These are phyloP conservation scores for Hortaea sp. DNA, from an alignment of 2,329 filamentous ascomycete species.

Conservation along the genomic window DNA sequence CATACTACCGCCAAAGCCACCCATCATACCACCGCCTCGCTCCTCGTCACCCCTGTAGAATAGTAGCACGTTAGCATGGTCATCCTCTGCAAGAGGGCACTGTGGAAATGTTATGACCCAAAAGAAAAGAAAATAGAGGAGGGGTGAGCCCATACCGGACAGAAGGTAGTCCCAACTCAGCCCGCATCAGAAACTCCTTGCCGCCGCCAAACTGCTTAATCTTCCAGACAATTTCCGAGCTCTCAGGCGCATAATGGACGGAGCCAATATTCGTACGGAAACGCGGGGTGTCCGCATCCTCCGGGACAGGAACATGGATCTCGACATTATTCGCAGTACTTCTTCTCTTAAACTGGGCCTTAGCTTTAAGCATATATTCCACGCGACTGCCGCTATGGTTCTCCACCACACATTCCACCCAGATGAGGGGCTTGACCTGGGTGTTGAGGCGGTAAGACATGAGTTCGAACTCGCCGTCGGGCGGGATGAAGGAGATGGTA, in stretches of 20 bases:
- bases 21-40: conserved; percentile 92
- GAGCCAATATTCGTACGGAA: conserved; percentile 97
- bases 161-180: conserved; percentile 85
- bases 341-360: conserved; percentile 94
- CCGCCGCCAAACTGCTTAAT: conserved; percentile 99
- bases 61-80: background rate
- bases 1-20: conserved; percentile 94
- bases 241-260: conserved; percentile 95
- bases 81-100: background rate
- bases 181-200: conserved; percentile 98
- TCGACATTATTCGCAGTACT: conserved; percentile 98
- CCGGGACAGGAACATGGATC: conserved; percentile 91
- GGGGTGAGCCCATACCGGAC: conserved; percentile 48
- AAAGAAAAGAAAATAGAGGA: background rate
- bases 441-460: conserved; percentile 99
- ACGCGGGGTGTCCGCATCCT: conserved; percentile 89
- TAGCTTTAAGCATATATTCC: conserved; percentile 98
- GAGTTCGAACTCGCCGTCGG: conserved; percentile 97
- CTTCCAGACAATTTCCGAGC: conserved; percentile 98
- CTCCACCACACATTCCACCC: conserved; percentile 97
- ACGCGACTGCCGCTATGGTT: conserved; percentile 90
- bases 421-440: conserved; percentile 95
- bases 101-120: background rate
- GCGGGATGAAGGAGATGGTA: conserved; percentile 97
- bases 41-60: conserved; percentile 65